These are phyloP conservation scores for Amanita rubescens DNA, from an alignment of 768 basidiomycete species.

Conservation along the genomic window DNA sequence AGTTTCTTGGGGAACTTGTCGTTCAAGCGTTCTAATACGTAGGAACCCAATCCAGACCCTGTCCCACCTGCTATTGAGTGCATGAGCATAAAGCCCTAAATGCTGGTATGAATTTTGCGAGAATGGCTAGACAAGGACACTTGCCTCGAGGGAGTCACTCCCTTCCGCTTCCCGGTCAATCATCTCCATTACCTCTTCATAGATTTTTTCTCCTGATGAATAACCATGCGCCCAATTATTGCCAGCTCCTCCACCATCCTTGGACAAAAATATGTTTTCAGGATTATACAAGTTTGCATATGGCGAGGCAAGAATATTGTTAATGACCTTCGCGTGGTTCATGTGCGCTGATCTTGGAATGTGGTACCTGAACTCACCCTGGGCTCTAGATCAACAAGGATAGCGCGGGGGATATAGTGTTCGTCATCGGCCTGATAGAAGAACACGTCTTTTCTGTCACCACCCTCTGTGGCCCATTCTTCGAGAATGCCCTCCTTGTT, in stretches of 20 bases:
- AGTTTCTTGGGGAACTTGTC: conserved; percentile 99
- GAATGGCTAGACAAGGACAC: conserved; percentile 9
- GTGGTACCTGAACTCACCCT: conserved; percentile 48
- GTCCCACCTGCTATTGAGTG: conserved; percentile 99
- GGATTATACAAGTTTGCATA: conserved; percentile 94
- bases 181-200: conserved; percentile 99
- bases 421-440: conserved; percentile 99
- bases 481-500: conserved; percentile 92
- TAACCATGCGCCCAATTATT: conserved; percentile 99
- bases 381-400: conserved; percentile 94
- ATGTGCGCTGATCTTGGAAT: background rate
- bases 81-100: conserved; percentile 95
- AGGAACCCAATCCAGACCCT: conserved; percentile 97
- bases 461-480: conserved; percentile 93
- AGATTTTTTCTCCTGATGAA: conserved; percentile 79
- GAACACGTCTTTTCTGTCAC: conserved; percentile 97
- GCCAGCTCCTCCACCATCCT: conserved; percentile 98
- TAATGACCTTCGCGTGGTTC: conserved; percentile 69
- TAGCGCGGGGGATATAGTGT: conserved; percentile 96
- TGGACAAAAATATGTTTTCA: conserved; percentile 93
- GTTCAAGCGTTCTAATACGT: conserved; percentile 90
- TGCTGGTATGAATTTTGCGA: background rate
- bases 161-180: conserved; percentile 97
- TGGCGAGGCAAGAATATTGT: conserved; percentile 84
- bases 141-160: conserved; percentile 91